Base-by-base conservation (phyloP, 371 early-diverging fungal genomes). In the Haplosporangium sp. region DNA sequence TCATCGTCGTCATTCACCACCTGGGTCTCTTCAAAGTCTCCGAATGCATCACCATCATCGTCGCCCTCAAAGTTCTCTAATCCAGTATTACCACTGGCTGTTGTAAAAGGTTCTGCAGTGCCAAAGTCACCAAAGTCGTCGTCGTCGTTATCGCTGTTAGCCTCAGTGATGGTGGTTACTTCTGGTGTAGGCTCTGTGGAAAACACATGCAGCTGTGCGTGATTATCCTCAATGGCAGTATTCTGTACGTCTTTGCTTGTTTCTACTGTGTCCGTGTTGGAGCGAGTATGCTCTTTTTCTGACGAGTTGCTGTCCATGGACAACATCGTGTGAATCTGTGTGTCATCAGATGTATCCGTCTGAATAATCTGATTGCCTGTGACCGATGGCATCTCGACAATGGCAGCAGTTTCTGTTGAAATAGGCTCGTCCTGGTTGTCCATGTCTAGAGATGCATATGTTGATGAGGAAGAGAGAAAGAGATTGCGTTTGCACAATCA, bases 21-120 rank as follows among this genome's bases (percentile, higher is more conserved):
- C 40, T 67, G 72, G 0, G 62, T 67, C 55, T 62, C 59, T 5
- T 71, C 76, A 70, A 76, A 76, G 38, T 76, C 76, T 4, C 75
- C 75, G 52, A 74, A 74, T 3, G 59, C 73, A 55, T 68, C 74
- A 18, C 64, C 65, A 16, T 64, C 74, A 43, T 61, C 57, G n/a
- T 69, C 59, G 11, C 29, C 63, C 5, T 50, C 37, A 56, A 29
- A 29, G 29, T 29, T 4, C 29, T 4, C 29, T 29, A 29, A 29
- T 29, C 20, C 56, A 16, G 41, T n/a, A 20, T 42, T 51, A 38
- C 56, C 45, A 13, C 13, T 45, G 37, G 57, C 42, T 40, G 20
- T 14, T 13, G 42, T n/a, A 36, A 56, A 46, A 42, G 23, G 40
- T 36, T 59, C 53, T 43, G 41, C 21, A 9, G 62, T 50, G 38